Percentiles rank a stretch among this genome's conserved stretches.
phyloP scores from a whole-genome alignment of 805 yeast species.

The Starmerella asiatica region DNA sequence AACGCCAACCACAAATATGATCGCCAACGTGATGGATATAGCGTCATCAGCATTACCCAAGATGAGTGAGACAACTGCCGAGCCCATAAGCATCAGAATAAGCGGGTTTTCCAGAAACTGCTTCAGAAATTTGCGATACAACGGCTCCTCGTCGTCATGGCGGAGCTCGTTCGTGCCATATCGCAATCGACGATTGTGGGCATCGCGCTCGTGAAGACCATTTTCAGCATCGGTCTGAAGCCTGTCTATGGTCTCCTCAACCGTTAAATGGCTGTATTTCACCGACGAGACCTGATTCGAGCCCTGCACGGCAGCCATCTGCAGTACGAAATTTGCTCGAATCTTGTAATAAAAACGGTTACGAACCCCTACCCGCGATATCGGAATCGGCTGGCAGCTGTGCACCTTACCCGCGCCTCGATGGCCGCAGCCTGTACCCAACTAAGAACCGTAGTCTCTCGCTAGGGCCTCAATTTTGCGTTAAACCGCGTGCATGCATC shows the following conservation, averaged over 20 bases:
- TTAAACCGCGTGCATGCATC: too few relatives aligned
- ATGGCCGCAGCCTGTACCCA: not conserved
- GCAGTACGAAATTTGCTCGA: too few relatives aligned
- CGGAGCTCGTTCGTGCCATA: slow-evolving; percentile 74
- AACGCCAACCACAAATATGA: slow-evolving; percentile 83
- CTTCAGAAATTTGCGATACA: slow-evolving; percentile 57
- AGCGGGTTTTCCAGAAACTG: slow-evolving; percentile 85
- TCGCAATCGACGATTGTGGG: slow-evolving; percentile 54
- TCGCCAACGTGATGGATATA: slow-evolving; percentile 82
- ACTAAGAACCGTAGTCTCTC: too few relatives aligned
- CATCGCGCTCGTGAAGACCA: slow-evolving; percentile 61
- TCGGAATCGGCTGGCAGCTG: too few relatives aligned
- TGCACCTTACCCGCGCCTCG: too few relatives aligned
- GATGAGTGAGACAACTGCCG: slow-evolving; percentile 71
- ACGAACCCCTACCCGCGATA: too few relatives aligned
- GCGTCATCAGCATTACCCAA: slow-evolving; percentile 98
- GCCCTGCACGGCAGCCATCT: too few relatives aligned
- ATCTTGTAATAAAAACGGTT: too few relatives aligned
- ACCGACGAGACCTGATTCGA: slow-evolving; percentile 40
- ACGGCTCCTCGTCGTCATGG: slow-evolving; percentile 62
- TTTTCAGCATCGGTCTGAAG: slow-evolving; percentile 44
- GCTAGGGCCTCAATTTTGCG: too few relatives aligned
- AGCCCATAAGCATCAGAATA: slow-evolving; percentile 74
- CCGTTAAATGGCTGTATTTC: slow-evolving; percentile 45
- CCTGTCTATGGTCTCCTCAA: slow-evolving; percentile 50